Evolutionary conservation across 495 filamentous ascomycete species (phyloP), one percentile per base, ranked within the genome.

Genomic region (Neurospora sp.): DNA sequence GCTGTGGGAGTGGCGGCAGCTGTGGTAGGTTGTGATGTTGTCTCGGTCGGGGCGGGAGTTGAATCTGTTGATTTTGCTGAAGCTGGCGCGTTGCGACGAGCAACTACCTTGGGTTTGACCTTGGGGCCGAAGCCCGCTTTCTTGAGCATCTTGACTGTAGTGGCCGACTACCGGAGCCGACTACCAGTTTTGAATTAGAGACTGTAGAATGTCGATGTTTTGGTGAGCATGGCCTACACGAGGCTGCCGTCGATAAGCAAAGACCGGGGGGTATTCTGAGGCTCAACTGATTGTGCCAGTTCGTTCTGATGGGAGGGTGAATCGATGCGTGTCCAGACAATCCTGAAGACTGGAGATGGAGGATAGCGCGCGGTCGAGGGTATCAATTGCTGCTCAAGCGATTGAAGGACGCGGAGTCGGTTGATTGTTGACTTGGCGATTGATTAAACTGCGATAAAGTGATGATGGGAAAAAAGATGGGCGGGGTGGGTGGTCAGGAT

Each of bases 101-200:
- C 54, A 35, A 39, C 31, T 16, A 73, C 72, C 54, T 73, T 71
- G 37, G 73, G 60, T 62, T 72, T 76, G 60, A 74, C 78, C 75
- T 84, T 84, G 16, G 83, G 84, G 79, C 84, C 85, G 75, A 85
- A 84, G 79, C 78, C 81, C 71, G 80, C 76, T 71, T 84, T 85
- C 73, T 83, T 85, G 73, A 86, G 72, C 83, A 87, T 84, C 70
- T 78, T 74, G 82, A 81, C 78, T 81, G 77, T 82, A 83, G 10
- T 69, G 12, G 60, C 31, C 3, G 18, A 54, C 46, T 54, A 23
- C 5, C 10, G 46, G 46, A 1, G 6, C 6, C 12, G 12, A 31
- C 12, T 31, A 31, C 3, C 10, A 16, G 49, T 1, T 60, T 14
- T 62, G 23, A 31, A 7, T 62, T 66, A 66, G 5, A 62, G 6